These are phyloP conservation scores for Hypoxylon sp. DNA, from an alignment of 2,329 filamentous ascomycete genomes.

Conservation along the genomic window DNA sequence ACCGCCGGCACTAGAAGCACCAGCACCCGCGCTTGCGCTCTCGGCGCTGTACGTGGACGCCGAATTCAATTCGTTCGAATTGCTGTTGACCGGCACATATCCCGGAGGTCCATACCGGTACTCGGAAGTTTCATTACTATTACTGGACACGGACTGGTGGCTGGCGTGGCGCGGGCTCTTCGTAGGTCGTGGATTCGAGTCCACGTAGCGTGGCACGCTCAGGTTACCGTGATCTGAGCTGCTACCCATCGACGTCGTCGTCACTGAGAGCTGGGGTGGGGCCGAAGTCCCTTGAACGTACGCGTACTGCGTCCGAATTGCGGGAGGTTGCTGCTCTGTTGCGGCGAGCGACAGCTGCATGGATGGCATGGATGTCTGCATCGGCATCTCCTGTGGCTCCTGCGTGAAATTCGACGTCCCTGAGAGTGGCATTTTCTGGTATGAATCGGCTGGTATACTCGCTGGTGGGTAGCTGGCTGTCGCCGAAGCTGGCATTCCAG, in stretches of 20 bases:
- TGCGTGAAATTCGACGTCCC: constrained; percentile 64
- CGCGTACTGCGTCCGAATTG: constrained; percentile 69
- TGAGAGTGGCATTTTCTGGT: constrained; percentile 68
- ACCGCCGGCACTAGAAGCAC: constrained; percentile 28
- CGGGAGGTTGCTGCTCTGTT: constrained; percentile 61
- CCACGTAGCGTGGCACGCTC: constrained; percentile 71
- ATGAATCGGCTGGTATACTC: constrained; percentile 66
- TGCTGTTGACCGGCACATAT: constrained; percentile 57
- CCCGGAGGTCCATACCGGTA: constrained; percentile 69
- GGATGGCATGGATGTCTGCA: constrained; percentile 69
- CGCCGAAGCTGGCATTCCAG: constrained; percentile 65
- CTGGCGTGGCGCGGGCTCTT: constrained; percentile 70
- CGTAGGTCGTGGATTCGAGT: constrained; percentile 67
- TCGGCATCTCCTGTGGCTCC: constrained; percentile 68
- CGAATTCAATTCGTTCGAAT: constrained; percentile 56
- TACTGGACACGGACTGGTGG: constrained; percentile 69
- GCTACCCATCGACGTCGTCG: constrained; percentile 57
- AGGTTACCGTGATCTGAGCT: constrained; percentile 63
- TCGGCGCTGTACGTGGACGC: constrained; percentile 52
- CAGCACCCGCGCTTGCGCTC: constrained; percentile 39
- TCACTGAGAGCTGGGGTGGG: constrained; percentile 65
- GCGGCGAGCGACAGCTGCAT: constrained; percentile 67
- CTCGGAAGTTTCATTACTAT: constrained; percentile 65
- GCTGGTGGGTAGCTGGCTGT: constrained; percentile 66
- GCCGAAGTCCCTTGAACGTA: constrained; percentile 68